Conservation (phyloP, 176 grass and related monocot species). For the Rhynchospora pubera region DNA sequence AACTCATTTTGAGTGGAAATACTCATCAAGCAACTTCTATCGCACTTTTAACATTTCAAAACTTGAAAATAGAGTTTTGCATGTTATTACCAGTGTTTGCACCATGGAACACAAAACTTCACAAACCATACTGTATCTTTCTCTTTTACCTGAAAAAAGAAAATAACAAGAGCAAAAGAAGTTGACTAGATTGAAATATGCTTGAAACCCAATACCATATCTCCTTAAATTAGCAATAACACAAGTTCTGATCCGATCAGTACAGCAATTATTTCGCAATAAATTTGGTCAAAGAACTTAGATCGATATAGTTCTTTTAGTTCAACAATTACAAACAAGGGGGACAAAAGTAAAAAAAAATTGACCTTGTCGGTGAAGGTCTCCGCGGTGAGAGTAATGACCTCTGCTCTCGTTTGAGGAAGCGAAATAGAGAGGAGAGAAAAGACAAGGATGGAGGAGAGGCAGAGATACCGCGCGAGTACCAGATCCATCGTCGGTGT, state of each 20-base stretch:
- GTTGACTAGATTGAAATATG: neutral
- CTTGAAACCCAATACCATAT: neutral
- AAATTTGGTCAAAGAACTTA: neutral
- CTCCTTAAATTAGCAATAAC: neutral
- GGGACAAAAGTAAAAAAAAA: neutral
- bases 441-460: constrained; percentile 11
- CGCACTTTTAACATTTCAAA: neutral
- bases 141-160: constrained; percentile 66
- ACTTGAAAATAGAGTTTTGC: neutral
- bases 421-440: neutral
- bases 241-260: neutral
- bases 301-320: neutral
- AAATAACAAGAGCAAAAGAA: neutral
- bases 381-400: constrained; percentile 80
- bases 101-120: constrained; percentile 83
- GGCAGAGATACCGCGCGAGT: constrained; percentile 18
- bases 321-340: neutral
- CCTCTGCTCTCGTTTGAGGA: constrained; percentile 39
- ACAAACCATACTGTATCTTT: constrained; percentile 90
- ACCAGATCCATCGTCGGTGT: constrained; percentile 44
- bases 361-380: constrained; percentile 86
- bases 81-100: constrained; percentile 72
- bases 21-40: neutral
- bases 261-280: neutral
- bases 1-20: constrained; percentile 8